These are phyloP conservation scores for Boletus insuetus DNA, from an alignment of 768 basidiomycete genomes.

Conservation along the genomic window DNA sequence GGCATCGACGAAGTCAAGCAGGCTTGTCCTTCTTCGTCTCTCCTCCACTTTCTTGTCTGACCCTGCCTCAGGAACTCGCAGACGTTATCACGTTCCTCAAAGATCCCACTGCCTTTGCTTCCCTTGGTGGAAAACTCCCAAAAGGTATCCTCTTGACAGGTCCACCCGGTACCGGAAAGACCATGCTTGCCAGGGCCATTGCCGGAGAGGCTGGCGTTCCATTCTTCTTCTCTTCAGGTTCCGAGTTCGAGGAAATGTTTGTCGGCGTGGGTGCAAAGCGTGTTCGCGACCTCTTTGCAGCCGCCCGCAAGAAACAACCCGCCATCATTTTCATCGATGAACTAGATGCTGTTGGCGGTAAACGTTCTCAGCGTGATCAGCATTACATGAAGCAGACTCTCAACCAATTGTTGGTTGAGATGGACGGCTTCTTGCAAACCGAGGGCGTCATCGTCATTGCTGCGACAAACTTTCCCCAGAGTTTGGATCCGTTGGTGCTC, in stretches of 20 bases:
- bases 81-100: conserved; percentile 95
- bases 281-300: conserved; percentile 90
- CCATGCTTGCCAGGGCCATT: conserved; percentile 90
- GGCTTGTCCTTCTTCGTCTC: conserved; percentile 40
- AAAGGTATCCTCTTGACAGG: conserved; percentile 93
- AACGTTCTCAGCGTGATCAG: conserved; percentile 79
- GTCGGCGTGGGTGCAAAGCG: conserved; percentile 95
- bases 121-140: conserved; percentile 89
- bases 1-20: conserved; percentile 97
- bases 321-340: conserved; percentile 99
- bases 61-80: conserved; percentile 67
- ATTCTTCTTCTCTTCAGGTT: conserved; percentile 95
- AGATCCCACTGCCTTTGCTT: conserved; percentile 86
- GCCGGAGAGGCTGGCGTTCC: conserved; percentile 98
- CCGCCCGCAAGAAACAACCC: conserved; percentile 91
- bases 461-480: conserved; percentile 97
- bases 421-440: conserved; percentile 93
- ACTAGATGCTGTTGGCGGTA: conserved; percentile 89
- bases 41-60: not conserved
- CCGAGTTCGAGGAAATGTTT: conserved; percentile 98
- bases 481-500: conserved; percentile 75
- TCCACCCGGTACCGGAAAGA: conserved; percentile 82
- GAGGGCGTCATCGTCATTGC: conserved; percentile 96
- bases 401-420: conserved; percentile 94
- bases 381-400: conserved; percentile 92